These are phyloP conservation scores for Pseudogymnoascus sp. DNA, from an alignment of 2,329 filamentous ascomycete species.

Conservation along the genomic window DNA sequence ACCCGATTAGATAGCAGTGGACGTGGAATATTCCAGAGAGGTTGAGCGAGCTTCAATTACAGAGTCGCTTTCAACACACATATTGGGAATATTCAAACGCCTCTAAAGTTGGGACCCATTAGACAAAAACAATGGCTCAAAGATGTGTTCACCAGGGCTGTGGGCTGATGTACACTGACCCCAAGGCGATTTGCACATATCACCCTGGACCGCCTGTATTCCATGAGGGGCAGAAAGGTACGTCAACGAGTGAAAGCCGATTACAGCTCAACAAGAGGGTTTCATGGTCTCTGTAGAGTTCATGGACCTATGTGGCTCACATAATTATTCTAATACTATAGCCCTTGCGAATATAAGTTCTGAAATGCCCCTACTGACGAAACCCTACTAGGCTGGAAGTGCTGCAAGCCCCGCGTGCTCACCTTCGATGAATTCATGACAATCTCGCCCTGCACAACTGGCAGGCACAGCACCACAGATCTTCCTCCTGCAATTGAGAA, in stretches of 20 bases:
- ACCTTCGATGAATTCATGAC: constrained; percentile 97
- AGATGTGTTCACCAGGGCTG: constrained; percentile 98
- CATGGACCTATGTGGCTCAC: neutral
- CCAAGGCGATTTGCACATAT: constrained; percentile 78
- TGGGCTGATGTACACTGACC: constrained; percentile 77
- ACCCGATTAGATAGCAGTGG: constrained; percentile 3
- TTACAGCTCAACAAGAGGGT: neutral
- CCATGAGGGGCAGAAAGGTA: constrained; percentile 98
- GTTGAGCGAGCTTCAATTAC: constrained; percentile 1
- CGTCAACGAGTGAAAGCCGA: constrained; percentile 22
- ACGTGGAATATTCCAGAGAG: constrained; percentile 9
- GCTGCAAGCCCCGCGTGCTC: constrained; percentile 92
- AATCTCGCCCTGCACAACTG: constrained; percentile 87
- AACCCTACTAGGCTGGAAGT: constrained; percentile 75
- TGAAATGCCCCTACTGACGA: neutral
- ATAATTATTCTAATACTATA: constrained; percentile 13
- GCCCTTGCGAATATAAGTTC: constrained; percentile 6
- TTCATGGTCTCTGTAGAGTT: constrained; percentile 6
- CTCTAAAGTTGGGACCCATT: neutral
- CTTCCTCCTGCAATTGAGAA: constrained; percentile 55
- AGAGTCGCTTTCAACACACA: neutral
- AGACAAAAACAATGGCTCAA: constrained; percentile 35
- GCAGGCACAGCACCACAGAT: constrained; percentile 86
- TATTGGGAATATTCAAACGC: constrained; percentile 1
- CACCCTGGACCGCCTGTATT: constrained; percentile 92